A percentile compares a stretch with the other conserved stretches of the same genome.
Evolutionary conservation across 805 yeast species (phyloP).

Genomic region (Yarrowia osloensis): DNA sequence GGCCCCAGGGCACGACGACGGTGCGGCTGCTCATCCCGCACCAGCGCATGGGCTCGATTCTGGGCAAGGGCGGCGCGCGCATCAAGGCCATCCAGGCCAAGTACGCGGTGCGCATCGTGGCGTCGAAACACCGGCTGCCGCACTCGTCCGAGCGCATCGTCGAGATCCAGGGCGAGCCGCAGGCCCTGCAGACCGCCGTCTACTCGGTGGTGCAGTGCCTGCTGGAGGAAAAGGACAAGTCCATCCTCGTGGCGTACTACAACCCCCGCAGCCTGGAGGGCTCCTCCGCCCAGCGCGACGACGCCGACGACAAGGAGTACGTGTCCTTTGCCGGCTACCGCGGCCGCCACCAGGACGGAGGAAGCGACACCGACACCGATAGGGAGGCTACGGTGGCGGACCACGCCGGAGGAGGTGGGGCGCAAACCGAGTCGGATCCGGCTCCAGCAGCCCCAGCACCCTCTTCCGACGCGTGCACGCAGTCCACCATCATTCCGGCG

Average conservation of each 20-base stretch:
- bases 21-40: slow-evolving; percentile 77
- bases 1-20: slow-evolving; percentile 54
- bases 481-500: slow-evolving; percentile 55
- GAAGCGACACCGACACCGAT: not conserved
- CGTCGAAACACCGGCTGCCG: slow-evolving; percentile 79
- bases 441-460: too few relatives aligned
- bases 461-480: not conserved
- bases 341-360: not conserved
- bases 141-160: slow-evolving; percentile 83
- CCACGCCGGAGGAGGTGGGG: not conserved
- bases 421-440: too few relatives aligned
- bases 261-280: slow-evolving; percentile 42
- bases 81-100: slow-evolving; percentile 75
- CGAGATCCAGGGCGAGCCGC: slow-evolving; percentile 80
- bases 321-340: slow-evolving; percentile 15
- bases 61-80: slow-evolving; percentile 79
- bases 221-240: slow-evolving; percentile 70
- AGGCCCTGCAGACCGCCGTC: slow-evolving; percentile 58
- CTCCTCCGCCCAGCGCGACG: slow-evolving; percentile 35
- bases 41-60: slow-evolving; percentile 83
- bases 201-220: slow-evolving; percentile 67
- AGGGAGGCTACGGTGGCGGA: not conserved
- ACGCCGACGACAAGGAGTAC: slow-evolving; percentile 12
- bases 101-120: slow-evolving; percentile 76
- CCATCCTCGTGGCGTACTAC: slow-evolving; percentile 62